A percentile compares a stretch with the other conserved stretches of the same genome.
These are phyloP conservation scores for Theobroma cacao DNA, from an alignment of 345 rosid genomes.

Conservation along the genomic window DNA sequence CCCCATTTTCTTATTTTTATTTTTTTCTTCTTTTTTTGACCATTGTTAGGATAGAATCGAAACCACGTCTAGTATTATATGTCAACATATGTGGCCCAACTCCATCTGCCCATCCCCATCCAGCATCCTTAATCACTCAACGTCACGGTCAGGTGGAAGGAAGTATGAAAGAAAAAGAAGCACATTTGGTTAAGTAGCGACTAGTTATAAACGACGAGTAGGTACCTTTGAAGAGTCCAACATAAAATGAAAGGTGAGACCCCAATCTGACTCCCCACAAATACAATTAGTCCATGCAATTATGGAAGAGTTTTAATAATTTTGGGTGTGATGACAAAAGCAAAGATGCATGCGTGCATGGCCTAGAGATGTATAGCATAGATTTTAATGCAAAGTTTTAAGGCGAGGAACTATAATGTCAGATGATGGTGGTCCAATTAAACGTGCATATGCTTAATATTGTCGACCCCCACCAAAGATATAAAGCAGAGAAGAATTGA, in stretches of 20 bases:
- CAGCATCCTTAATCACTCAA: background rate
- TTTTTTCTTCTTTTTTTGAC: background rate
- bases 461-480: constrained; percentile 10
- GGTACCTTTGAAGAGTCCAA: too few species aligned
- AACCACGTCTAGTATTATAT: background rate
- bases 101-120: background rate
- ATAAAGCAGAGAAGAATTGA: background rate
- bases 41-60: background rate
- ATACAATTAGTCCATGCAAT: background rate
- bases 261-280: too few species aligned
- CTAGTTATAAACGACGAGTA: too few species aligned
- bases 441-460: background rate
- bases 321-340: background rate
- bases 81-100: background rate
- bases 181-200: background rate
- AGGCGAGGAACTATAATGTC: constrained; percentile 1
- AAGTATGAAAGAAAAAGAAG: background rate
- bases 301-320: background rate
- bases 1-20: background rate
- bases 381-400: background rate
- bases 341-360: background rate
- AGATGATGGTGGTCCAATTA: background rate
- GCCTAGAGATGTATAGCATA: background rate
- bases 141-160: background rate
- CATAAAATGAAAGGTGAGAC: too few species aligned